phyloP scores from a whole-genome alignment of 2,329 filamentous ascomycete genomes.

The Hypoxylon sp. region DNA sequence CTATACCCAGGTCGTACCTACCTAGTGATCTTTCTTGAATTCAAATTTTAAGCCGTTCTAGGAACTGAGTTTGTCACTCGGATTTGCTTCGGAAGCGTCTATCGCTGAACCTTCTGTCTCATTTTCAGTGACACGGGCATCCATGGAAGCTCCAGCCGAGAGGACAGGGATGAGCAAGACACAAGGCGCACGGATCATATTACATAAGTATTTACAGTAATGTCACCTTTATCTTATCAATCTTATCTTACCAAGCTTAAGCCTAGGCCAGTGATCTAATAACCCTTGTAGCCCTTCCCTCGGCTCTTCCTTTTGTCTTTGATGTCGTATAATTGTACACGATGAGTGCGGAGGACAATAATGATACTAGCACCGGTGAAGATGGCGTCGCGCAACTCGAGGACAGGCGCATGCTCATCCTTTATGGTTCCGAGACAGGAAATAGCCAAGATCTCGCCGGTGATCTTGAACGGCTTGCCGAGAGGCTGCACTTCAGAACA shows the following conservation, averaged over 20 bases:
- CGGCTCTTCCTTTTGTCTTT: constrained; percentile 1
- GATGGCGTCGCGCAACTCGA: constrained; percentile 46
- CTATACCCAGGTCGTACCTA: too few species aligned
- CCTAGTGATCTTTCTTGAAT: too few species aligned
- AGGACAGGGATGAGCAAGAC: background rate
- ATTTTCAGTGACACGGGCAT: too few species aligned
- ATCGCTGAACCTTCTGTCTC: background rate
- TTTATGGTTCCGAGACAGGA: constrained; percentile 96
- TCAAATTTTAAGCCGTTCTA: too few species aligned
- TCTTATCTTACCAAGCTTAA: constrained; percentile 31
- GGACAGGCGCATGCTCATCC: constrained; percentile 70
- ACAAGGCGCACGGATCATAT: constrained; percentile 13
- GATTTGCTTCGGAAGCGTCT: background rate
- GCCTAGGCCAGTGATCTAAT: constrained; percentile 9
- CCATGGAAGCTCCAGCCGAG: too few species aligned
- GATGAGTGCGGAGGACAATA: constrained; percentile 43
- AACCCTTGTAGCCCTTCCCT: constrained; percentile 21
- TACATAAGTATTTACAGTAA: background rate
- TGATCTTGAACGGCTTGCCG: constrained; percentile 80
- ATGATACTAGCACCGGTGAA: constrained; percentile 36
- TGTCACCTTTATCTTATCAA: constrained; percentile 39
- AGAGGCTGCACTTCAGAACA: constrained; percentile 83
- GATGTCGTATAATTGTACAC: constrained; percentile 9
- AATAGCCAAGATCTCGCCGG: constrained; percentile 93
- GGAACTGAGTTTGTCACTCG: background rate